Percentiles rank a stretch among this genome's conserved stretches.
phyloP scores from a whole-genome alignment of 805 yeast species.

The Maudiozyma pseudohumilis region DNA sequence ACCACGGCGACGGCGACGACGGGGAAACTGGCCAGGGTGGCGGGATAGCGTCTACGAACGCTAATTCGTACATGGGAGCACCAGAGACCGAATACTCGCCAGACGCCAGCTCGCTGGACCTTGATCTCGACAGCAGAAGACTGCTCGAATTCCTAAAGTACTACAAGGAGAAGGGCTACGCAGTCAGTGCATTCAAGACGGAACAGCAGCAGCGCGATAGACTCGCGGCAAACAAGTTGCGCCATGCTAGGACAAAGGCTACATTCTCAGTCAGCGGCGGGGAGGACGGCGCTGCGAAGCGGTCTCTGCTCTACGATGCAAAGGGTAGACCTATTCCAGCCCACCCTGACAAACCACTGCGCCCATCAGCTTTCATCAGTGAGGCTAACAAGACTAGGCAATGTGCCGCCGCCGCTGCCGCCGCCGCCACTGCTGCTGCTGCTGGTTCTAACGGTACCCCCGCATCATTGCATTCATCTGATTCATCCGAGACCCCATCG shows the following conservation, averaged over 20 bases:
- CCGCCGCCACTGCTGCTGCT: too few relatives aligned
- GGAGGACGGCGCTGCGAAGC: constrained; percentile 1
- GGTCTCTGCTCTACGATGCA: constrained; percentile 31
- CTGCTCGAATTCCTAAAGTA: constrained; percentile 37
- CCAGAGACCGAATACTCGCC: too few relatives aligned
- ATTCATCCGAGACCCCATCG: neutral
- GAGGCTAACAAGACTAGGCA: neutral
- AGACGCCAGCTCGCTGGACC: neutral
- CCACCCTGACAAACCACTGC: constrained; percentile 38
- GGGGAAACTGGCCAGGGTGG: too few relatives aligned
- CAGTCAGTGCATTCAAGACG: constrained; percentile 18
- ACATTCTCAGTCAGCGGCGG: constrained; percentile 16
- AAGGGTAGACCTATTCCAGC: constrained; percentile 42
- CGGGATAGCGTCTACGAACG: too few relatives aligned
- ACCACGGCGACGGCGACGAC: neutral
- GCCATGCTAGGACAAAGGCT: constrained; percentile 13
- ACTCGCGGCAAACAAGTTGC: neutral
- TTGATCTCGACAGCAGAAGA: constrained; percentile 36
- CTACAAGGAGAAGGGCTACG: constrained; percentile 24
- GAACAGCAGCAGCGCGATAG: too few relatives aligned
- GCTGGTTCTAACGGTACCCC: neutral
- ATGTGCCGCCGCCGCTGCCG: too few relatives aligned
- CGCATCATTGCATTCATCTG: too few relatives aligned
- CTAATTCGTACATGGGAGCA: too few relatives aligned
- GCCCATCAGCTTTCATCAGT: constrained; percentile 39